A percentile compares a stretch with the other conserved stretches of the same genome.
These are phyloP conservation scores for Rhizopogon salebrosus DNA, from an alignment of 768 basidiomycete genomes.

Conservation along the genomic window DNA sequence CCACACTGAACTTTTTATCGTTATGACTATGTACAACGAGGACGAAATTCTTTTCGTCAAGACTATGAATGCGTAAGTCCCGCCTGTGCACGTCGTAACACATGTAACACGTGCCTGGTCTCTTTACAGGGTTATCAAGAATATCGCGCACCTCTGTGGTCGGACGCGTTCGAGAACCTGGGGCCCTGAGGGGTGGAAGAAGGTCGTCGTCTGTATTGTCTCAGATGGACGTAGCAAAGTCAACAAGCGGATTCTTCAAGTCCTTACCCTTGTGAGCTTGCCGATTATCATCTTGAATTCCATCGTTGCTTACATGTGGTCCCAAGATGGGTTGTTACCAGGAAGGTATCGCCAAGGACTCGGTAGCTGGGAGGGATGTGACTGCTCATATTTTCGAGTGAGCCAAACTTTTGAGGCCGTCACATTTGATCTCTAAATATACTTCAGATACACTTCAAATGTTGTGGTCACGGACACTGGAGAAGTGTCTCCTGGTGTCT, in stretches of 20 bases:
- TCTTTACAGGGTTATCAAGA: conserved; percentile 70
- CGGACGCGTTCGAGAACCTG: conserved; percentile 70
- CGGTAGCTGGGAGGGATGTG: conserved; percentile 83
- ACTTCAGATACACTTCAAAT: conserved; percentile 64
- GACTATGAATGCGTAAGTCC: conserved; percentile 79
- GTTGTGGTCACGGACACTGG: conserved; percentile 76
- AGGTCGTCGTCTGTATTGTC: conserved; percentile 83
- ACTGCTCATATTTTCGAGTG: conserved; percentile 93
- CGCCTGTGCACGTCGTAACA: background rate
- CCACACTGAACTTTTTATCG: conserved; percentile 88
- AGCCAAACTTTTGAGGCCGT: conserved; percentile 17
- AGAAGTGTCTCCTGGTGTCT: conserved; percentile 70
- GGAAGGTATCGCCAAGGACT: conserved; percentile 87
- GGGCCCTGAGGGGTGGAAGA: conserved; percentile 89
- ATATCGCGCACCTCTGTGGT: conserved; percentile 73
- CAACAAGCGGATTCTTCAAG: conserved; percentile 88
- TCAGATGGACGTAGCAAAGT: conserved; percentile 84
- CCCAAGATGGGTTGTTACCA: conserved; percentile 79
- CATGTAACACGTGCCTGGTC: conserved; percentile 3
- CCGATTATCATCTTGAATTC: conserved; percentile 3
- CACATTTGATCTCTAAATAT: background rate
- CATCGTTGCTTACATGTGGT: conserved; percentile 1
- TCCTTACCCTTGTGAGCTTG: conserved; percentile 64
- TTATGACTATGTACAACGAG: conserved; percentile 97
- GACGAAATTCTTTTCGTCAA: conserved; percentile 72